Conservation (phyloP, 1,284 basidiomycete genomes). For the Ceratobasidium sp. region DNA sequence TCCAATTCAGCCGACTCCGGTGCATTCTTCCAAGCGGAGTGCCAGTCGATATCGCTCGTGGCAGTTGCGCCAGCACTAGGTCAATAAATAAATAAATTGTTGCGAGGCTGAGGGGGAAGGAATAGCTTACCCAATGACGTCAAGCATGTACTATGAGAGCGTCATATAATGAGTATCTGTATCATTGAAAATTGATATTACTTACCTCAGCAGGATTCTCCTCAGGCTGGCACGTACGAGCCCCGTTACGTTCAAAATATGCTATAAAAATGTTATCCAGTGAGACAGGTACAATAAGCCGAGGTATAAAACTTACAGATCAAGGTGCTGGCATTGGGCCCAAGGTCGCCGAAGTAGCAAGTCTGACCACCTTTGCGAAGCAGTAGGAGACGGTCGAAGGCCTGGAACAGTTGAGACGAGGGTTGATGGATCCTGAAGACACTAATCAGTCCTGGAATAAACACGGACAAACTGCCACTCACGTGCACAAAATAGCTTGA, state of each 20-base stretch:
- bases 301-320: slow-evolving; percentile 60
- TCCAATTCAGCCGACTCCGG: slow-evolving; percentile 37
- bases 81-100: slow-evolving; percentile 53
- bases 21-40: slow-evolving; percentile 30
- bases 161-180: no score
- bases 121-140: slow-evolving; percentile 54
- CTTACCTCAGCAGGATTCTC: slow-evolving; percentile 59
- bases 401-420: slow-evolving; percentile 75
- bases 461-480: not conserved
- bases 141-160: slow-evolving; percentile 49
- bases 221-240: slow-evolving; percentile 60
- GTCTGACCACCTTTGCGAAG: slow-evolving; percentile 77
- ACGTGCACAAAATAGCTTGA: slow-evolving; percentile 73
- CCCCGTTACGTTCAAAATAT: slow-evolving; percentile 76
- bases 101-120: no score
- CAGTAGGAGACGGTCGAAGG: slow-evolving; percentile 71
- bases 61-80: slow-evolving; percentile 39
- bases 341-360: slow-evolving; percentile 82
- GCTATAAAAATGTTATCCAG: not conserved
- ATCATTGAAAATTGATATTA: no score
- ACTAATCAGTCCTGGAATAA: not conserved
- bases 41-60: slow-evolving; percentile 40
- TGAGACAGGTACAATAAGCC: not conserved
- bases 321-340: slow-evolving; percentile 64
- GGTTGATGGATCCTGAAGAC: slow-evolving; percentile 80